Evolutionary conservation across 108 stramenopile genomes (phyloP).

Genomic region (Discostella stelligeroides): DNA sequence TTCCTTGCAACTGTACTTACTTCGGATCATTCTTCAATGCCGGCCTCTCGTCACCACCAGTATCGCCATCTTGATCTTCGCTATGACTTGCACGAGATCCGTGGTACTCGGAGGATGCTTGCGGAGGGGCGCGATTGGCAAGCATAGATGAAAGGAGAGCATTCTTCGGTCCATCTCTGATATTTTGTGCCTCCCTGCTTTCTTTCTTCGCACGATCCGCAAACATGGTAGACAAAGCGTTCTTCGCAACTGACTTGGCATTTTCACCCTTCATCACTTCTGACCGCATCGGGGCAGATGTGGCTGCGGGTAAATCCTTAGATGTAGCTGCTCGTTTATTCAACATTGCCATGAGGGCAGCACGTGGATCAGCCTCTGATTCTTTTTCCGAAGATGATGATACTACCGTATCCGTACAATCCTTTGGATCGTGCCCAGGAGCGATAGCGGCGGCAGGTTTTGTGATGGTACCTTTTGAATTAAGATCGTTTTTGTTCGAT

Average conservation of each 20-base stretch:
- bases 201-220: background rate
- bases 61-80: background rate
- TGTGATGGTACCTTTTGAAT: no score
- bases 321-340: slow-evolving; percentile 51
- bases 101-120: background rate
- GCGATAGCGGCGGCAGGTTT: background rate
- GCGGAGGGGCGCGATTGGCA: slow-evolving; percentile 2
- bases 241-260: slow-evolving; percentile 10
- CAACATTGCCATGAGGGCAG: slow-evolving; percentile 64
- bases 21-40: slow-evolving; percentile 82
- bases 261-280: slow-evolving; percentile 1
- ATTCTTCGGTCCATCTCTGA: background rate
- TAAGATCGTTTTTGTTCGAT: background rate
- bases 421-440: slow-evolving; percentile 1
- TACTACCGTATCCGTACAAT: background rate
- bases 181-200: no score
- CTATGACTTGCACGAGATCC: background rate
- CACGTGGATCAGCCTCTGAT: slow-evolving; percentile 32
- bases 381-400: slow-evolving; percentile 11
- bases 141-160: background rate
- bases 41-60: slow-evolving; percentile 34
- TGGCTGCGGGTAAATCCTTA: background rate
- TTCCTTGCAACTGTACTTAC: background rate
- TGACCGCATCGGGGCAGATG: background rate
- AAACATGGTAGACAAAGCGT: slow-evolving; percentile 12